Conservation (phyloP, 768 basidiomycete species). For the Boletus sp. region DNA sequence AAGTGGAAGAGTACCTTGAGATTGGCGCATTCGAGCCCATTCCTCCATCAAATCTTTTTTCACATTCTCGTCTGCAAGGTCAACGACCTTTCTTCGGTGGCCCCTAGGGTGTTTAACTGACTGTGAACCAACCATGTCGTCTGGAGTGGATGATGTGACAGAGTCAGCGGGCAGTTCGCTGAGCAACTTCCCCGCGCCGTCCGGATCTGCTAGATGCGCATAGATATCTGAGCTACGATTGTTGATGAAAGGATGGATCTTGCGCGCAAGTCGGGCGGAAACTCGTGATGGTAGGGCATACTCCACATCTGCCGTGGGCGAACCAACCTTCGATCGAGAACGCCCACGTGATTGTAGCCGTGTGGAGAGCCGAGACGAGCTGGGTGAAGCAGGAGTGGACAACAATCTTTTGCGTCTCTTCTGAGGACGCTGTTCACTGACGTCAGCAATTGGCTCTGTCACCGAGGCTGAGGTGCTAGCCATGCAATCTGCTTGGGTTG, state of each 20-base stretch:
- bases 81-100: slow-evolving; percentile 10
- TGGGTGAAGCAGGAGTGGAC: slow-evolving; percentile 17
- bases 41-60: slow-evolving; percentile 28
- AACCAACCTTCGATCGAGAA: slow-evolving; percentile 18
- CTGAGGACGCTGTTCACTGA: slow-evolving; percentile 7
- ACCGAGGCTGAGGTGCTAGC: background rate
- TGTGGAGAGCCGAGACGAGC: slow-evolving; percentile 7
- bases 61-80: slow-evolving; percentile 19
- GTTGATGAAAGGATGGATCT: slow-evolving; percentile 13
- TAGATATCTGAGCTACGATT: slow-evolving; percentile 27
- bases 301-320: slow-evolving; percentile 6
- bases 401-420: slow-evolving; percentile 22
- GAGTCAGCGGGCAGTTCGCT: slow-evolving; percentile 3
- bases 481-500: background rate
- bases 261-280: slow-evolving; percentile 22
- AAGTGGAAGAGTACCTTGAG: slow-evolving; percentile 21
- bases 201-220: slow-evolving; percentile 24
- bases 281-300: slow-evolving; percentile 8
- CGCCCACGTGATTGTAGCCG: slow-evolving; percentile 11
- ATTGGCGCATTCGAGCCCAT: slow-evolving; percentile 31
- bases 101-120: slow-evolving; percentile 12
- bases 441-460: background rate
- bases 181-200: slow-evolving; percentile 6
- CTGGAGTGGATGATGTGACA: background rate
- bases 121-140: background rate